Evolutionary conservation across 2,329 filamentous ascomycete genomes (phyloP), one percentile per base, ranked within the genome.

Genomic region (Exserohilum turcica): DNA sequence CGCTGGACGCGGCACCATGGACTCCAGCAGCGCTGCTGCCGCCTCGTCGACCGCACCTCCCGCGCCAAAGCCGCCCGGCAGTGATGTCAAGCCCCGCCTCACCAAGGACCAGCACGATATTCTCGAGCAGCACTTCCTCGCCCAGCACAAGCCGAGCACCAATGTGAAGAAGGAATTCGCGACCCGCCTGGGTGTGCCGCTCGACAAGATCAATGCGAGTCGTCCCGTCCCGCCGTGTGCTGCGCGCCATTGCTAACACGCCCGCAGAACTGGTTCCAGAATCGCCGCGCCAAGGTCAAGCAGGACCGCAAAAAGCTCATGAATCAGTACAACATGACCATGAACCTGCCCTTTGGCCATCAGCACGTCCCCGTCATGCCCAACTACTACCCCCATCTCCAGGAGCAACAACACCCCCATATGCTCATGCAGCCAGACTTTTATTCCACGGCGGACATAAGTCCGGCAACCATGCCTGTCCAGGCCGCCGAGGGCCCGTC

Each of bases 161-260:
- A 75, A 68, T 64, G 77, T 75, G 35, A 82, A 82, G 68, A 81
- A 80, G 69, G 73, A 74, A 37, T 80, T 80, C 54, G 79, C 79
- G 36, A 75, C 79, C 54, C 65, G 66, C 16, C 70, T 82, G 24
- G 74, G 74, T 42, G 79, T 81, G 24, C 78, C 79, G 31, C 67
- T 82, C 51, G 79, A 82, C 67, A 82, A 82, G 72, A 79, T 82
- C 67, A 82, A 82, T 59, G 79, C 80, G 65, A 69, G 79, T 77
- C 16, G 38, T n/a, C 15, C 16, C 13, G 29, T 35, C 9, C 29
- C 24, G 33, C 33, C 15, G 32, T 19, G 27, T 18, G n/a, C 18
- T 38, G 24, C 42, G 13, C 9, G 29, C 24, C 32, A 16, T 31
- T 21, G 65, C 75, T 78, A 70, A 78, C 61, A 37, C 21, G 31